phyloP scores from a whole-genome alignment of 139 green algal species.

The Astrephomene gubernaculifera region DNA sequence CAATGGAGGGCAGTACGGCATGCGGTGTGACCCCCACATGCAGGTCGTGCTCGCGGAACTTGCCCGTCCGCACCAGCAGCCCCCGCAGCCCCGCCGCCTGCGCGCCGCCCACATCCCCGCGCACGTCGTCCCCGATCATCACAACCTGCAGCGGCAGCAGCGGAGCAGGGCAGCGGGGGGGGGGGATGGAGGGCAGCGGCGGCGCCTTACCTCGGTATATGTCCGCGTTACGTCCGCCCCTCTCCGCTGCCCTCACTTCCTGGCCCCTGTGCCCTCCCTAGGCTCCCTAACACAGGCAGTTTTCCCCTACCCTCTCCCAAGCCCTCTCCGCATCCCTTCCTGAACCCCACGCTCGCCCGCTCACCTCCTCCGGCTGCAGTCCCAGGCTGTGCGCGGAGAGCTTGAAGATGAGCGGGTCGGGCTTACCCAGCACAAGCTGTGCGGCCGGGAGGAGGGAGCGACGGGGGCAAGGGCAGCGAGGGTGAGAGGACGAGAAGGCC shows the following conservation, averaged over 20 bases:
- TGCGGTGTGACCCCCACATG: neutral
- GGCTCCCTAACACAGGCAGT: too few relatives aligned
- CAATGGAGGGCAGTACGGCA: neutral
- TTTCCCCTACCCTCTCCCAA: neutral
- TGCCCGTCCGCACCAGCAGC: constrained; percentile 46
- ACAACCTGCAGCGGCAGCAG: constrained; percentile 23
- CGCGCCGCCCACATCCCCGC: constrained; percentile 59
- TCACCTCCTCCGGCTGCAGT: constrained; percentile 7
- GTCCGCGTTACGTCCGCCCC: too few relatives aligned
- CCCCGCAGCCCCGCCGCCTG: constrained; percentile 51
- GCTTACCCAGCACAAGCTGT: constrained; percentile 34
- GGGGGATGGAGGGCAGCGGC: too few relatives aligned
- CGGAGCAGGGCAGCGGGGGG: too few relatives aligned
- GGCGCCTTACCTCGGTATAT: too few relatives aligned
- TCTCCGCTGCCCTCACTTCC: too few relatives aligned
- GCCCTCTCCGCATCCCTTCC: neutral
- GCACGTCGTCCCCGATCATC: constrained; percentile 64
- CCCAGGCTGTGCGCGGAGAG: neutral
- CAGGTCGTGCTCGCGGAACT: constrained; percentile 22
- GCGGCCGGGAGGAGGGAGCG: too few relatives aligned
- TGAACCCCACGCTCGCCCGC: neutral
- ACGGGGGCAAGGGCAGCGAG: too few relatives aligned
- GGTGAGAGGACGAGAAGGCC: too few relatives aligned
- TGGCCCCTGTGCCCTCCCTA: too few relatives aligned
- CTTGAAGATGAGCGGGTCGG: constrained; percentile 24